A percentile compares a stretch with the other conserved stretches of the same genome.
Evolutionary conservation across 2,329 filamentous ascomycete genomes (phyloP).

Genomic region (Venturia carpophila): DNA sequence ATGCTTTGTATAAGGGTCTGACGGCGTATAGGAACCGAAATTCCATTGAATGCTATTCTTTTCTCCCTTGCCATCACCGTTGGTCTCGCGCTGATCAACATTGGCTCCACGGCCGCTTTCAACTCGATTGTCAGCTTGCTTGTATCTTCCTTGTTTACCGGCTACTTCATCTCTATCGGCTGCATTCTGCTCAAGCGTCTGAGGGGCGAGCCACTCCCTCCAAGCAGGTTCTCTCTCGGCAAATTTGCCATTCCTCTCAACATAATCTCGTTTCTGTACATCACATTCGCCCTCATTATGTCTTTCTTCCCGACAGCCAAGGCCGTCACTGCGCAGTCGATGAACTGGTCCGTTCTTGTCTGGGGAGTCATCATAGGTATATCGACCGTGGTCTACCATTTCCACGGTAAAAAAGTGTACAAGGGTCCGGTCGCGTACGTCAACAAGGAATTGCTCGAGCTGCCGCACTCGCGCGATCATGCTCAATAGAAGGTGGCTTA

Average conservation of each 20-base stretch:
- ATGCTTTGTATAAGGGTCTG: conserved; percentile 10
- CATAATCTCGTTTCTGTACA: conserved; percentile 30
- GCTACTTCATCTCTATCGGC: conserved; percentile 36
- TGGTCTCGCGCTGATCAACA: conserved; percentile 29
- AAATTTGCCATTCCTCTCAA: conserved; percentile 34
- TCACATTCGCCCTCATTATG: conserved; percentile 19
- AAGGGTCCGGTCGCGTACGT: conserved; percentile 25
- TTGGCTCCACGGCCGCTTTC: conserved; percentile 31
- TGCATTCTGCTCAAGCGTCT: conserved; percentile 36
- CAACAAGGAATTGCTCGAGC: conserved; percentile 18
- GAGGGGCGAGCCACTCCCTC: conserved; percentile 31
- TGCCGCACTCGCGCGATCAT: not conserved
- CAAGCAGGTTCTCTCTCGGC: conserved; percentile 35
- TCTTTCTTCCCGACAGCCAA: conserved; percentile 17
- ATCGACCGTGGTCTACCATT: conserved; percentile 35
- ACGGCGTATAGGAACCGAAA: conserved; percentile 22
- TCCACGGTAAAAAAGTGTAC: conserved; percentile 36
- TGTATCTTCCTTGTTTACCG: conserved; percentile 33
- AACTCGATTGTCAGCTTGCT: conserved; percentile 32
- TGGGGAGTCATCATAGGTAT: conserved; percentile 38
- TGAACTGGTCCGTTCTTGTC: conserved; percentile 44
- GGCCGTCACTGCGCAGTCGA: conserved; percentile 28
- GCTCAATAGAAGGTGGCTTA: not conserved
- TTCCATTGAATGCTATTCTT: conserved; percentile 29
- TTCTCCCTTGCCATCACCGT: conserved; percentile 28